Evolutionary conservation across 2,329 filamentous ascomycete genomes (phyloP), one percentile per base, ranked within the genome.

Genomic region (Cercospora canescens): DNA sequence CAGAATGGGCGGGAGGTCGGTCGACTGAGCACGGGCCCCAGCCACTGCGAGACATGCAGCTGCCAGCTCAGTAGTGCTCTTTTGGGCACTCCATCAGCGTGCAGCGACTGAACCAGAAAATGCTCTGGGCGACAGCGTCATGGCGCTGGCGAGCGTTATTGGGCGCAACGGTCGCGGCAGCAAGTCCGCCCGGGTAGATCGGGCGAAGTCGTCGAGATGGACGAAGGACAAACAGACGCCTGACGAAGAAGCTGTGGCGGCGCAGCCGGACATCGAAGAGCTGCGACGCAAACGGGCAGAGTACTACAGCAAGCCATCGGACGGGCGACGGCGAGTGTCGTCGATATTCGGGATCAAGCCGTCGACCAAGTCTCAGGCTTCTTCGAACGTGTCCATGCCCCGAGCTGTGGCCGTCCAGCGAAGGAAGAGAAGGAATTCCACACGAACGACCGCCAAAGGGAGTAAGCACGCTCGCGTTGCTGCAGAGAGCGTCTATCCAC

Each of bases 241-340:
- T 4, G 45, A 55, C 24, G 66, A 67, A n/a, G 69, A 65, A 21
- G 63, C 65, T n/a, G 65, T 60, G 32, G 65, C 67, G 48, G 66
- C 67, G 63, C 68, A 79, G 67, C 70, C 79, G 26, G 79, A 81
- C 66, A 66, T 81, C 41, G 77, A 80, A 60, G 80, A 81, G 60
- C 67, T 81, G 57, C 71, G 80, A 60, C 74, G 73, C 34, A 74
- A 75, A 62, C 67, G 80, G 69, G 75, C 76, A 32, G 76, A 76
- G 5, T 82, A 82, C 69, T 80, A 69, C 55, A 65, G 55, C 48
- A 55, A 50, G 12, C 57, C 69, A 7, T 24, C 60, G 0, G 60
- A 54, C 37, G 59, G 64, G 60, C 66, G 68, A 14, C 67, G 59
- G 55, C 34, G 61, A 48, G 45, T 57, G 5, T 52, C 65, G 34